Evolutionary conservation across 1,284 basidiomycete genomes (phyloP).

Genomic region (Puccinia horiana): DNA sequence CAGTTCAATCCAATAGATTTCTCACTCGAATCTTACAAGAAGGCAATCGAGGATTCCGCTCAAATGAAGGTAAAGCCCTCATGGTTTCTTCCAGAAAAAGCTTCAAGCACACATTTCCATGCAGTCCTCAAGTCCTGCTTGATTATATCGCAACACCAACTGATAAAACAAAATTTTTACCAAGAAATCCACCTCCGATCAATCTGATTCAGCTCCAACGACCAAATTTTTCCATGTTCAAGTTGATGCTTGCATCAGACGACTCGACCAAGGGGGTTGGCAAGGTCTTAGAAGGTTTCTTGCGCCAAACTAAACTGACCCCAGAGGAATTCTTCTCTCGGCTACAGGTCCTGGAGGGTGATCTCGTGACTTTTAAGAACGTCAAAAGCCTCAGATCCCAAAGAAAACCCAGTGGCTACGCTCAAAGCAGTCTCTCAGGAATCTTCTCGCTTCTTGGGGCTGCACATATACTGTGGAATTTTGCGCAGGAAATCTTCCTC

Average conservation of each 20-base stretch:
- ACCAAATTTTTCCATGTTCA: background rate
- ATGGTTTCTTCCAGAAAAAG: background rate
- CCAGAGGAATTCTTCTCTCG: background rate
- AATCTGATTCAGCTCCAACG: background rate
- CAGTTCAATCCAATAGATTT: background rate
- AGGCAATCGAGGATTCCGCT: background rate
- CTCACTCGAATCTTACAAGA: background rate
- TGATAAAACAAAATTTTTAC: background rate
- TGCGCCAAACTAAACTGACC: background rate
- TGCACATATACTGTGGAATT: conserved; percentile 10
- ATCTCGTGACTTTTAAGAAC: conserved; percentile 4
- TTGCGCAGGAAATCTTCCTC: background rate
- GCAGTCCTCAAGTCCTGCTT: background rate
- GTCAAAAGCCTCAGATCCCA: background rate
- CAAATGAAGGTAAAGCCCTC: background rate
- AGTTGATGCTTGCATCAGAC: conserved; percentile 34
- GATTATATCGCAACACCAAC: background rate
- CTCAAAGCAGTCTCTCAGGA: background rate
- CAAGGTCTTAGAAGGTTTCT: background rate
- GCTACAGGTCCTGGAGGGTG: conserved; percentile 3
- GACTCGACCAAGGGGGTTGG: background rate
- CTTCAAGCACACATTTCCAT: background rate
- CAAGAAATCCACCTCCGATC: background rate
- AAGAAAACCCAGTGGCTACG: background rate
- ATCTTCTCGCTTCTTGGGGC: background rate